phyloP scores from a whole-genome alignment of 2,329 filamentous ascomycete genomes.

The Taxawa tesnikishii region DNA sequence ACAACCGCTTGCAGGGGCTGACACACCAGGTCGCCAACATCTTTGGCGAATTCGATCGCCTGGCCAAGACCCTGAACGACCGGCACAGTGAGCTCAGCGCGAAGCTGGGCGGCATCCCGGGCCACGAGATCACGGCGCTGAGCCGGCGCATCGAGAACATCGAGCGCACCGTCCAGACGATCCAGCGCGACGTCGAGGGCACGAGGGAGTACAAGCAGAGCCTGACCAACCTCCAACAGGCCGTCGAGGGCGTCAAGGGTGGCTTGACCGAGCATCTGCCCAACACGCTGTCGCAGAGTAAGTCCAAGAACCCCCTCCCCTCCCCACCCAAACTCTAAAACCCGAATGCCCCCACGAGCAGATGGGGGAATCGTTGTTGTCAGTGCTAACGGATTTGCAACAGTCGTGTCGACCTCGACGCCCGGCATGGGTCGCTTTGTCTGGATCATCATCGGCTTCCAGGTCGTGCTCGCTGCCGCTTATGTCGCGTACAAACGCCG shows the following conservation, averaged over 20 bases:
- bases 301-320: too few species aligned
- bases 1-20: constrained; percentile 66
- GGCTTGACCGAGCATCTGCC: constrained; percentile 41
- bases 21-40: constrained; percentile 56
- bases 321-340: too few species aligned
- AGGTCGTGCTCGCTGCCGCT: constrained; percentile 54
- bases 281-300: constrained; percentile 35
- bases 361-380: too few species aligned
- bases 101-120: constrained; percentile 2
- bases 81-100: constrained; percentile 41
- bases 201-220: constrained; percentile 46
- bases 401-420: constrained; percentile 40
- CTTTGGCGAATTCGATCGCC: constrained; percentile 42
- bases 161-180: constrained; percentile 35
- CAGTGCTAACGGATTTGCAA: constrained; percentile 10
- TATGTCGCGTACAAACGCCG: constrained; percentile 74
- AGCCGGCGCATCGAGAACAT: constrained; percentile 39
- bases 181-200: constrained; percentile 42
- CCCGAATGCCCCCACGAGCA: too few species aligned
- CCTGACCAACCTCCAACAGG: constrained; percentile 40
- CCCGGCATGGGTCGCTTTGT: constrained; percentile 52
- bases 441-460: constrained; percentile 60
- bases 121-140: constrained; percentile 9
- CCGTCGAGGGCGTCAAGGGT: constrained; percentile 40
- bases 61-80: constrained; percentile 41